A percentile compares a stretch with the other conserved stretches of the same genome.
Conservation (phyloP, 2,329 filamentous ascomycete genomes). For the Hymenoscyphus scutula region DNA sequence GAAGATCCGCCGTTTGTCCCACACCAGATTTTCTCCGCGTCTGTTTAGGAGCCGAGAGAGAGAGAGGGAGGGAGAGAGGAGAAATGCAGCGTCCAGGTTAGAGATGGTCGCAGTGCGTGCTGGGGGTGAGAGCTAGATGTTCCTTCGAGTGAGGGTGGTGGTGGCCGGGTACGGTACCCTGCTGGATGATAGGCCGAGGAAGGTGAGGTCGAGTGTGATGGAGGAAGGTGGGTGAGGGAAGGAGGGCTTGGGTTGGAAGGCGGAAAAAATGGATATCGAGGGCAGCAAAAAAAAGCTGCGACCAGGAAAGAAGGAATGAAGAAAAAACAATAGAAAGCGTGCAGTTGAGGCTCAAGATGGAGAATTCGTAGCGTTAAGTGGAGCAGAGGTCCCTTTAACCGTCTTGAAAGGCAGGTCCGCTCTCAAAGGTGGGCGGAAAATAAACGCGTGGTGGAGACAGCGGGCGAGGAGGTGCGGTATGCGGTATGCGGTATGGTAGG, state of each 20-base stretch:
- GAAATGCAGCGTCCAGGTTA: slow-evolving; percentile 7
- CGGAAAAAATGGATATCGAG: not conserved
- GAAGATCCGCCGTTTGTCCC: not conserved
- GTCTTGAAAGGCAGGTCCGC: no score
- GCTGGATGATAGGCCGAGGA: slow-evolving; percentile 4
- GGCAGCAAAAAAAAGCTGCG: not conserved
- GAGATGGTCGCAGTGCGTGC: slow-evolving; percentile 4
- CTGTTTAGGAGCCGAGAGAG: not conserved
- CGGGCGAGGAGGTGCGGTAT: no score
- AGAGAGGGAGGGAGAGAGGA: no score
- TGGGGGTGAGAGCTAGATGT: slow-evolving; percentile 5
- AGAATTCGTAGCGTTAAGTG: slow-evolving; percentile 27
- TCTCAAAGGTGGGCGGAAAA: slow-evolving; percentile 24
- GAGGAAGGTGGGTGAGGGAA: not conserved
- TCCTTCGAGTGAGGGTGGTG: slow-evolving; percentile 1
- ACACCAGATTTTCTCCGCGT: not conserved
- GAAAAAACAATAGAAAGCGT: slow-evolving; percentile 7
- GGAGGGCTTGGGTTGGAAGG: not conserved
- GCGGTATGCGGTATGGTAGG: no score
- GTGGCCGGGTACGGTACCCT: not conserved
- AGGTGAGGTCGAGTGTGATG: not conserved
- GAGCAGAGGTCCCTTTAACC: slow-evolving; percentile 28
- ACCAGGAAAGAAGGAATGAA: not conserved
- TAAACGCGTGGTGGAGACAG: slow-evolving; percentile 30
- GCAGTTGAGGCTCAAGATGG: slow-evolving; percentile 26